phyloP scores from a whole-genome alignment of 441 rosid genomes.

The Aleurites moluccanus region DNA sequence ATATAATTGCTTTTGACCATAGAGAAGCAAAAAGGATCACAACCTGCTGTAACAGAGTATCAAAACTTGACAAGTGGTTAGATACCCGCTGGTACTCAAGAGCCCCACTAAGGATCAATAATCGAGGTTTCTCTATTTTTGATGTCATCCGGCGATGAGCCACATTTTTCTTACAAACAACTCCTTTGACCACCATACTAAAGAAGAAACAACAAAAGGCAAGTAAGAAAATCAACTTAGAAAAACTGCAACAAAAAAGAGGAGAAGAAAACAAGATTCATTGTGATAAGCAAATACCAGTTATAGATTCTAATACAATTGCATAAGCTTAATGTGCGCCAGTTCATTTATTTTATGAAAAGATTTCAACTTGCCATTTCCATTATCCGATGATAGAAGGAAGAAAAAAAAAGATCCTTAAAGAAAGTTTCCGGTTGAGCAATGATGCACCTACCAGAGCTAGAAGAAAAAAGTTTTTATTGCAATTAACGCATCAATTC shows the following conservation, averaged over 20 bases:
- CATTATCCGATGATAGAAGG: neutral
- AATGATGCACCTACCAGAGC: neutral
- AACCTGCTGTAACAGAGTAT: slow-evolving; percentile 97
- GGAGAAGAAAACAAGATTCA: slow-evolving; percentile 5
- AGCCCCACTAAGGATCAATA: slow-evolving; percentile 93
- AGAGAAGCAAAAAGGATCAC: slow-evolving; percentile 17
- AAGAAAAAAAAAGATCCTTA: slow-evolving; percentile 6
- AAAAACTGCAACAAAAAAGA: slow-evolving; percentile 7
- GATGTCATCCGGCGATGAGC: slow-evolving; percentile 97
- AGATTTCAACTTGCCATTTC: neutral
- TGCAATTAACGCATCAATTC: slow-evolving; percentile 3
- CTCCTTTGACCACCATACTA: slow-evolving; percentile 93
- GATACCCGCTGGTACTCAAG: slow-evolving; percentile 99
- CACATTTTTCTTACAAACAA: slow-evolving; percentile 98
- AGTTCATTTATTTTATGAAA: neutral
- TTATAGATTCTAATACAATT: neutral
- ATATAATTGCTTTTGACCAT: slow-evolving; percentile 12
- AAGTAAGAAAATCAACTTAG: slow-evolving; percentile 14
- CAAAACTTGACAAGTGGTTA: slow-evolving; percentile 86
- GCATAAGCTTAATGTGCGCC: neutral
- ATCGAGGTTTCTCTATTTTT: slow-evolving; percentile 81
- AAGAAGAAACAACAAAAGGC: slow-evolving; percentile 30
- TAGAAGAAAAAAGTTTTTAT: neutral
- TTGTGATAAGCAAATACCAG: slow-evolving; percentile 5
- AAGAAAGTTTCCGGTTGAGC: neutral